A percentile compares a stretch with the other conserved stretches of the same genome.
These are phyloP conservation scores for Anaeromyces robustus DNA, from an alignment of 192 early-diverging fungal genomes.

Conservation along the genomic window DNA sequence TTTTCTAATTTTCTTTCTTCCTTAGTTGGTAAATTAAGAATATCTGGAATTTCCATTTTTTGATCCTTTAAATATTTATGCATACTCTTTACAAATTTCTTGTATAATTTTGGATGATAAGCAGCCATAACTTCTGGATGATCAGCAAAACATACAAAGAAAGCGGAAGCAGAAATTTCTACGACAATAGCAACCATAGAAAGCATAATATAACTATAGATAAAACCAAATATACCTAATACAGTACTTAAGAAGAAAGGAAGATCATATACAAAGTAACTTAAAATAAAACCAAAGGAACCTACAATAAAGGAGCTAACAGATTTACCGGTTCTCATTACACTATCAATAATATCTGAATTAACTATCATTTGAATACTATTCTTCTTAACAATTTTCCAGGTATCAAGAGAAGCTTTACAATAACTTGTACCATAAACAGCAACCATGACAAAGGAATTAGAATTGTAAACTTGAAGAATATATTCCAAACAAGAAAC, in stretches of 20 bases:
- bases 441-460: not conserved
- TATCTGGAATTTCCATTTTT: not conserved
- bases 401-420: not conserved
- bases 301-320: not conserved
- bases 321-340: not conserved
- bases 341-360: not conserved
- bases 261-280: not conserved
- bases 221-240: not conserved
- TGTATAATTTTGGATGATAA: not conserved
- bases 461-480: not conserved
- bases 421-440: not conserved
- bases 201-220: not conserved
- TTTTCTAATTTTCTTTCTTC: not conserved
- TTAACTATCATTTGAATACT: not conserved
- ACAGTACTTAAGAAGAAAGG: not conserved
- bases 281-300: not conserved
- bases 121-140: not conserved
- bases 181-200: not conserved
- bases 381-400: not conserved
- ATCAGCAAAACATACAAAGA: not conserved
- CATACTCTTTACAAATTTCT: not conserved
- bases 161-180: not conserved
- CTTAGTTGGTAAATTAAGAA: not conserved
- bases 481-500: not conserved
- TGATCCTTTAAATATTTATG: not conserved